Evolutionary conservation across 345 rosid species (phyloP), one percentile per base, ranked within the genome.

Genomic region (Noccaea bulbosa): DNA sequence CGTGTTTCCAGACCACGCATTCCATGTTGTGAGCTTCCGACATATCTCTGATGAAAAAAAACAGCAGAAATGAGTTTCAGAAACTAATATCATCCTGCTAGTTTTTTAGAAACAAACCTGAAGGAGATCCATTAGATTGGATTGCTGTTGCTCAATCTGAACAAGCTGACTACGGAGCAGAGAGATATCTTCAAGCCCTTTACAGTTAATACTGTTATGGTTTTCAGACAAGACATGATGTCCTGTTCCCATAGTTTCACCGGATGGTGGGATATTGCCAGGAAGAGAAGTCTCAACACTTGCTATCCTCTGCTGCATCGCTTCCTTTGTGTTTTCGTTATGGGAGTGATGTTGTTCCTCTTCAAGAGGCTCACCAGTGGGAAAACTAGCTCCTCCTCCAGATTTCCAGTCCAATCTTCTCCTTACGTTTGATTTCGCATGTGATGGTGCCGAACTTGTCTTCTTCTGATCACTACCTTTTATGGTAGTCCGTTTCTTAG

Each of bases 131-230:
- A 91, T 77, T 9, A 93, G 82, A 79, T 81, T 86, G 11, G 97
- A 85, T 80, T 93, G 97, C 76, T 91, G 97, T 80, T 89, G 87
- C 82, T 91, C 97, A 57, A 91, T 91, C 85, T 93, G 94, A 77
- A 85, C 82, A 38, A 93, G 93, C 82, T 93, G 97, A 75, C 54
- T 81, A 61, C 94, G 94, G 65, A 93, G 91, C 65, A 69, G 71
- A 58, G 97, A 78, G 24, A 91, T 82, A 47, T 93, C 96, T 62
- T 93, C 96, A 46, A 67, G 30, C 40, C 88, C 95, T 65, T 87
- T 87, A 73, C 84, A 90, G 77, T 85, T 87, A 45, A 5, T 84
- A 64, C 34, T 75, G 34, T 86, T 84, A 51, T 72, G 82, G 75
- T 87, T 84, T 78, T 82, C 88, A 37, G 74, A 64, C 44, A 76